These are phyloP conservation scores for Sesbania bispinosa DNA, from an alignment of 306 rosid genomes.

Conservation along the genomic window DNA sequence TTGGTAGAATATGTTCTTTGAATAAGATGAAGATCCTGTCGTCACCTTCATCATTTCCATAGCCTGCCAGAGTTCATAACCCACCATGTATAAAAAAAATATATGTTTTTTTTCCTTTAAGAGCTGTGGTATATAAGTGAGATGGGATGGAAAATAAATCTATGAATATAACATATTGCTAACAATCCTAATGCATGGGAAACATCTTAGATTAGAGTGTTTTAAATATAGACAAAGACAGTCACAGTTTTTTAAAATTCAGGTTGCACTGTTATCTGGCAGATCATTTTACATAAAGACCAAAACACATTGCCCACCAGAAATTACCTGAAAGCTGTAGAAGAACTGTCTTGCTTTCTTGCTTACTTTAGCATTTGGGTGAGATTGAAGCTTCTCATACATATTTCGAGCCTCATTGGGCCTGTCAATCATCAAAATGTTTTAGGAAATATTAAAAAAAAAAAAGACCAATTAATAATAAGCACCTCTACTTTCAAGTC, in stretches of 20 bases:
- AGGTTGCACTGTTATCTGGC: slow-evolving; percentile 1
- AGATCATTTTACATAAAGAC: neutral
- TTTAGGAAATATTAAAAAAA: neutral
- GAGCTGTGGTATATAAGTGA: neutral
- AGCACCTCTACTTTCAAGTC: slow-evolving; percentile 5
- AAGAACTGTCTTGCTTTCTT: slow-evolving; percentile 81
- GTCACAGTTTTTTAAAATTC: neutral
- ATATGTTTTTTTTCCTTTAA: neutral
- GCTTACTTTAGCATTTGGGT: slow-evolving; percentile 66
- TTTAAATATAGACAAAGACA: neutral
- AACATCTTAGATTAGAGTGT: neutral
- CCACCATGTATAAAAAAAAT: slow-evolving; percentile 1
- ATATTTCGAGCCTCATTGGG: slow-evolving; percentile 60
- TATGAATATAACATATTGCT: neutral
- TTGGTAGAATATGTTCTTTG: slow-evolving; percentile 58
- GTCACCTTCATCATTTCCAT: slow-evolving; percentile 87
- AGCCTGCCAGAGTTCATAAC: slow-evolving; percentile 56
- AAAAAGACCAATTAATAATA: neutral
- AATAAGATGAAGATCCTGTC: slow-evolving; percentile 41
- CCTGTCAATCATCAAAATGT: slow-evolving; percentile 46
- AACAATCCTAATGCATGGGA: neutral
- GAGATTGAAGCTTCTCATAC: slow-evolving; percentile 89
- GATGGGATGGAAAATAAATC: neutral
- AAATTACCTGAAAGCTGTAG: slow-evolving; percentile 78
- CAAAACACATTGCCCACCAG: neutral